A percentile compares a stretch with the other conserved stretches of the same genome.
Evolutionary conservation across 1,284 basidiomycete species (phyloP).

Genomic region (Cryptococcus sp.): DNA sequence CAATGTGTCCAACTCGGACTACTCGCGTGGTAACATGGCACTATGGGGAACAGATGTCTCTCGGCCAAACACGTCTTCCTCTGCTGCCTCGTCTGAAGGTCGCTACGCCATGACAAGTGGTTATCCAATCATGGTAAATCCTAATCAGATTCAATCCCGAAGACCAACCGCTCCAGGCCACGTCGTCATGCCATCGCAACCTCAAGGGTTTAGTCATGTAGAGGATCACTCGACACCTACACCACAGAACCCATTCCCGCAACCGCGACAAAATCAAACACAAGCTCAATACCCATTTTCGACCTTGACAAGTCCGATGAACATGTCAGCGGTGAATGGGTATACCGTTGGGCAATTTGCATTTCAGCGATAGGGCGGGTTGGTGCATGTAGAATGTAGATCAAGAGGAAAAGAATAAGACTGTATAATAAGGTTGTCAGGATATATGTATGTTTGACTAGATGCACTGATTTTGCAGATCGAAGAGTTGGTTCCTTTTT

Average conservation of each 20-base stretch:
- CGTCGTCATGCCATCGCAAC: conserved; percentile 17
- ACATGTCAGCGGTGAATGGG: background rate
- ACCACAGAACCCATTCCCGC: conserved; percentile 23
- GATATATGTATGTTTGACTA: too few species aligned
- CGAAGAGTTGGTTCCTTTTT: too few species aligned
- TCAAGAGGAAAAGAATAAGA: too few species aligned
- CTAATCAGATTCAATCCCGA: conserved; percentile 5
- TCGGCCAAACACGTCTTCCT: conserved; percentile 21
- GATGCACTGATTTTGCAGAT: too few species aligned
- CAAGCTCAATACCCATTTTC: conserved; percentile 9
- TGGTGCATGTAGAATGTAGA: too few species aligned
- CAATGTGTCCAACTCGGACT: conserved; percentile 17
- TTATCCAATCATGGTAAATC: background rate
- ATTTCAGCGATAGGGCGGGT: conserved; percentile 50
- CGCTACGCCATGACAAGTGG: conserved; percentile 1
- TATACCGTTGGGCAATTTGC: conserved; percentile 12
- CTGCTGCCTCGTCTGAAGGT: conserved; percentile 22
- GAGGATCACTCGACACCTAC: conserved; percentile 31
- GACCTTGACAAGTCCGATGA: conserved; percentile 13
- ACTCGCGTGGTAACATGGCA: conserved; percentile 7
- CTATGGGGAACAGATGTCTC: conserved; percentile 7
- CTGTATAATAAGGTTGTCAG: too few species aligned
- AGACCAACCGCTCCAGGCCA: conserved; percentile 25
- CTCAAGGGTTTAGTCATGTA: conserved; percentile 14
- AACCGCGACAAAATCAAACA: background rate